Base-by-base conservation (phyloP, 2,329 filamentous ascomycete species). In the Parastagonospora nodorum region DNA sequence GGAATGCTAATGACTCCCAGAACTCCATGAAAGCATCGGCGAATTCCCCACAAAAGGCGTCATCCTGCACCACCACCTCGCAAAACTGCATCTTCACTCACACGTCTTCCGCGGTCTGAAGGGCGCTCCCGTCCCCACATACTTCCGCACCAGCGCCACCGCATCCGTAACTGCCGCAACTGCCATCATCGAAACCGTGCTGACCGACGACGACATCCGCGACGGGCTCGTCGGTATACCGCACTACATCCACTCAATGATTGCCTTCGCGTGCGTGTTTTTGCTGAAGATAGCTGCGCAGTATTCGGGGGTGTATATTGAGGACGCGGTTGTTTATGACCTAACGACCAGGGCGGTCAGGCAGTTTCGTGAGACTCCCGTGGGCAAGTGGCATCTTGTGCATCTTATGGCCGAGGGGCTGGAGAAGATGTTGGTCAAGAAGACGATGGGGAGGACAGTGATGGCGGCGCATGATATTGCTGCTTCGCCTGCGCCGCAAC, bases 161-260 rank as follows among this genome's bases (percentile, higher is more conserved):
- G 77, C 79, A 15, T 79, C 80, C 2, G 78, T 80, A 1, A 73
- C 77, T 5, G 76, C 78, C 0, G 78, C 79, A 2, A 76, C 70
- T 0, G 72, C 74, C 2, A 80, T 78, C 29, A 72, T 81, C 31
- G 73, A 78, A 29, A 69, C 79, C 45, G 69, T 81, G 6, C 63
- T 78, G 4, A 74, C 67, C 0, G 77, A 80, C 29, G 61, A 69
- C 0, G 75, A 79, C 29, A 72, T 81, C 4, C 71, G 74, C 2
- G 69, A 72, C 8, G 73, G 73, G 1, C 59, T 76, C 0, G 71
- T 55, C 50, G 76, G 80, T 1, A 78, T 82, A 64, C 80, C 80
- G 1, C 77, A 78, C 3, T 82, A 81, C 42, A 73, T 81, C 37
- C 77, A 80, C 49, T 79, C 77, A 38, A 82, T 82, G 80, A 80